These are phyloP conservation scores for Francoa sonchifolia DNA, from an alignment of 441 rosid genomes.

Conservation along the genomic window DNA sequence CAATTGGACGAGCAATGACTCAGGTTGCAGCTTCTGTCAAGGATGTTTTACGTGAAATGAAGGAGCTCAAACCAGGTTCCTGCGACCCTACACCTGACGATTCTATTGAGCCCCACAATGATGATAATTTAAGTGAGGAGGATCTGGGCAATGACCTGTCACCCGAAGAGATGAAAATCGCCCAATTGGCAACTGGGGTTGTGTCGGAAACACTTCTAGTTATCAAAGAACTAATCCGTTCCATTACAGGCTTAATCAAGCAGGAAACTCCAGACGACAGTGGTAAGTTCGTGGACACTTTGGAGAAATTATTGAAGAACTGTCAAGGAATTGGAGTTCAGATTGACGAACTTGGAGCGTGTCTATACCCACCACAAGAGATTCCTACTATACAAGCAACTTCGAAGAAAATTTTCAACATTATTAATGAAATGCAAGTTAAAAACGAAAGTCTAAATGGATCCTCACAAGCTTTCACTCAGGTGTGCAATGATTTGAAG, in stretches of 20 bases:
- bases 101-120: slow-evolving; percentile 20
- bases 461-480: slow-evolving; percentile 31
- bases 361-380: slow-evolving; percentile 88
- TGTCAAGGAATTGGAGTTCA: slow-evolving; percentile 54
- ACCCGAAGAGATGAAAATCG: slow-evolving; percentile 79
- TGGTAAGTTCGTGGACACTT: slow-evolving; percentile 41
- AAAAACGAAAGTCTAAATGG: slow-evolving; percentile 35
- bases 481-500: slow-evolving; percentile 36
- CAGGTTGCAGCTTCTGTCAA: slow-evolving; percentile 75
- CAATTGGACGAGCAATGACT: slow-evolving; percentile 80
- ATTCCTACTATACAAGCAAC: slow-evolving; percentile 29
- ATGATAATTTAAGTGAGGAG: slow-evolving; percentile 22
- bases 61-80: slow-evolving; percentile 68
- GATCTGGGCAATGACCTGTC: slow-evolving; percentile 72
- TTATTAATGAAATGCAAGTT: slow-evolving; percentile 21
- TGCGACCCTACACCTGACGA: slow-evolving; percentile 19
- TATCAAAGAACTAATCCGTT: slow-evolving; percentile 70
- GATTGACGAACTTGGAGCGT: slow-evolving; percentile 79
- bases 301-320: slow-evolving; percentile 59
- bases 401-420: slow-evolving; percentile 24
- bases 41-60: slow-evolving; percentile 91
- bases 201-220: slow-evolving; percentile 45
- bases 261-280: slow-evolving; percentile 42
- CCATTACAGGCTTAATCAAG: slow-evolving; percentile 62
- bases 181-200: slow-evolving; percentile 36